Evolutionary conservation across 1,139 yeast species (phyloP), one percentile per base, ranked within the genome.

Genomic region (Sugiyamaella castrensis): DNA sequence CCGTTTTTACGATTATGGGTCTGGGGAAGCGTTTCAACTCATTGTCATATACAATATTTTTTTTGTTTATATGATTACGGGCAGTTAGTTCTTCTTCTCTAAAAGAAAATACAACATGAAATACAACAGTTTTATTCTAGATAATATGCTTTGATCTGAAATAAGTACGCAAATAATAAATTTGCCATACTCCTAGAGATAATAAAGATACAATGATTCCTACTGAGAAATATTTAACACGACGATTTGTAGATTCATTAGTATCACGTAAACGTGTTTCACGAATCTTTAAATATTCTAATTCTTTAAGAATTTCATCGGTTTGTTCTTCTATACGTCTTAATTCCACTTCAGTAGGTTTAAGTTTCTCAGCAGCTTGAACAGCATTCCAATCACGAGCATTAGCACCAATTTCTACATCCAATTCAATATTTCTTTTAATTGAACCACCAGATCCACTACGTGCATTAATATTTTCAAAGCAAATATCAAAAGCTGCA

Each of bases 371-470:
- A 41, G 87, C 80, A 36, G 96, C 91, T 72, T 91, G 97, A 56
- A 89, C 75, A 27, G 94, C 89, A 66, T 88, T 88, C 98, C 98
- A 92, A 71, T 92, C 98, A 70, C 98, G 84, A 36, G 98, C 98
- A 60, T 91, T 88, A 48, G 97, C 87, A 31, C 98, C 98, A 57
- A 91, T 84, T 69, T 92, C 98, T 52, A 92, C 85, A 58, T 91
- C 97, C 63, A 92, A 75, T 65, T 89, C 97, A 59, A 92, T 74
- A 50, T 83, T 82, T 38, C 76, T 66, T 45, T 52, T 51, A 37
- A 60, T 52, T 12, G 59, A 54, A 32, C 56, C 55, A 42, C 60
- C 60, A 42, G 52, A 46, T 35, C 53, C 58, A n/a, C 63, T 59
- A 30, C 60, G 58, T 50, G 57, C 54, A 52, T 79, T 76, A 48